phyloP scores from a whole-genome alignment of 2,329 filamentous ascomycete genomes.

The Plenodomus tracheiphilus region DNA sequence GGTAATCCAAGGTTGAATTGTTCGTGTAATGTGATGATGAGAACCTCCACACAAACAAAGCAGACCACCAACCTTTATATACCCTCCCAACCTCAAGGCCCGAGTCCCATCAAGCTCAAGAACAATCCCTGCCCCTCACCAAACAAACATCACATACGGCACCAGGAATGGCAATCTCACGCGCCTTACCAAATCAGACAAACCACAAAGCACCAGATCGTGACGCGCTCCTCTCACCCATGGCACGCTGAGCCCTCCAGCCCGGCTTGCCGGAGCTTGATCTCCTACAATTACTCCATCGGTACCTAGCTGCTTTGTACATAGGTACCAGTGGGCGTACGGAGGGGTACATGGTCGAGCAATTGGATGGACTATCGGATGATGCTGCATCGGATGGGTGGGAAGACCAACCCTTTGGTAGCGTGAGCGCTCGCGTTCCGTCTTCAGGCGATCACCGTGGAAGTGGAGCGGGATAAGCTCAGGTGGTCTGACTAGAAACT shows the following conservation, averaged over 20 bases:
- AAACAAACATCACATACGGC: background rate
- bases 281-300: slow-evolving; percentile 5
- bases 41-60: slow-evolving; percentile 6
- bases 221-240: slow-evolving; percentile 25
- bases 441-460: slow-evolving; percentile 5
- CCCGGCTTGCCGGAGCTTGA: slow-evolving; percentile 29
- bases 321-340: slow-evolving; percentile 17
- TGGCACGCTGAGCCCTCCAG: slow-evolving; percentile 15
- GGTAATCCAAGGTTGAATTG: too few species aligned
- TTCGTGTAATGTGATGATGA: slow-evolving; percentile 13
- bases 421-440: slow-evolving; percentile 15
- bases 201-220: slow-evolving; percentile 8
- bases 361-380: slow-evolving; percentile 32
- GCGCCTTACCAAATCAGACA: slow-evolving; percentile 7
- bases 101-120: slow-evolving; percentile 14
- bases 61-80: slow-evolving; percentile 22
- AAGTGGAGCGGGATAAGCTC: slow-evolving; percentile 9
- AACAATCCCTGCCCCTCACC: background rate
- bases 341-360: slow-evolving; percentile 25
- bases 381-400: slow-evolving; percentile 37
- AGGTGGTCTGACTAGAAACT: slow-evolving; percentile 23
- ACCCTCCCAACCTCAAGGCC: slow-evolving; percentile 10
- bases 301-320: slow-evolving; percentile 10
- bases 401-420: slow-evolving; percentile 19
- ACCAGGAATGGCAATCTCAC: slow-evolving; percentile 13